phyloP scores from a whole-genome alignment of 2,329 filamentous ascomycete species.

The Sporothrix sp. region DNA sequence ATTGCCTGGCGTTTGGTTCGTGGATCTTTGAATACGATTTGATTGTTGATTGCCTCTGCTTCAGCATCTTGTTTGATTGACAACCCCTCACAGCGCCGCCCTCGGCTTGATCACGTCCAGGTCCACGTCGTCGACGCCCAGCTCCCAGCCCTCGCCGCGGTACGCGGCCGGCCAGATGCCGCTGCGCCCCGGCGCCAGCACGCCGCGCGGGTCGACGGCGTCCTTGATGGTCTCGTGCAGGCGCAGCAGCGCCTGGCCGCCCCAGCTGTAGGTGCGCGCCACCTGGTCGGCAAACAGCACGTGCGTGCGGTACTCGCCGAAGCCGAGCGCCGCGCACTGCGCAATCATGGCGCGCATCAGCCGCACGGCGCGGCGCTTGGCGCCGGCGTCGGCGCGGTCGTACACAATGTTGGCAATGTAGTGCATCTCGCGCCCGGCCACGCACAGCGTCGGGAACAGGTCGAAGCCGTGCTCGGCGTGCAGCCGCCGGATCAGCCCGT shows the following conservation, averaged over 20 bases:
- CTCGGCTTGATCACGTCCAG: constrained; percentile 12
- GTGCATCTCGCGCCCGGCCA: constrained; percentile 45
- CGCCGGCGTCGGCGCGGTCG: constrained; percentile 28
- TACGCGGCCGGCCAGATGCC: constrained; percentile 33
- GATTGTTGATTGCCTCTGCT: too few species aligned
- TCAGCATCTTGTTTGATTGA: too few species aligned
- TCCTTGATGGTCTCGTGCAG: constrained; percentile 32
- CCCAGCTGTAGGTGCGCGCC: constrained; percentile 30
- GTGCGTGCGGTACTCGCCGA: constrained; percentile 33
- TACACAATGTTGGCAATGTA: constrained; percentile 42
- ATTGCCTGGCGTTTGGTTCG: neutral
- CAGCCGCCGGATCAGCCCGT: constrained; percentile 29
- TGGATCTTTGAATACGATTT: neutral
- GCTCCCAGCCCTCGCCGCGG: constrained; percentile 15
- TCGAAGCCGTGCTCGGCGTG: constrained; percentile 38
- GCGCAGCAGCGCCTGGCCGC: constrained; percentile 27
- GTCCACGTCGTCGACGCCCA: constrained; percentile 13
- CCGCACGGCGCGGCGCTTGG: constrained; percentile 20
- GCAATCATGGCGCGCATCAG: constrained; percentile 28
- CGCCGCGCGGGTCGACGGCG: constrained; percentile 33
- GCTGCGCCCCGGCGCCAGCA: constrained; percentile 36
- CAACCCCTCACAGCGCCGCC: neutral
- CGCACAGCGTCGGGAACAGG: constrained; percentile 40
- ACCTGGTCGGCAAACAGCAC: constrained; percentile 32
- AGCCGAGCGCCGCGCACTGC: constrained; percentile 28